phyloP scores from a whole-genome alignment of 2,329 filamentous ascomycete genomes.

The Diaporthe sp. region DNA sequence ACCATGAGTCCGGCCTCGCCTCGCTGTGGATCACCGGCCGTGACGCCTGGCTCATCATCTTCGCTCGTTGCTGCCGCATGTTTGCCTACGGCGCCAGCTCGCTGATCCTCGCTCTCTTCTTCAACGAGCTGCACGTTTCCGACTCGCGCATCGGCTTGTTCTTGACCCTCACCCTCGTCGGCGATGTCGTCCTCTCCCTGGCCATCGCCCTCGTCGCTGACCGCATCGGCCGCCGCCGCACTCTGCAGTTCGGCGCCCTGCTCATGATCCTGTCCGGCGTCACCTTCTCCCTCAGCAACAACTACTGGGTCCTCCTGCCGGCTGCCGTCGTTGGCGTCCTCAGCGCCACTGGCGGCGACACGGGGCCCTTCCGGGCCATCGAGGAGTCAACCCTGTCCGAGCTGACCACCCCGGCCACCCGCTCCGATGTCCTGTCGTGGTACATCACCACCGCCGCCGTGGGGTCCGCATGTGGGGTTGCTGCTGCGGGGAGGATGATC shows the following conservation, averaged over 20 bases:
- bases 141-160: conserved; percentile 74
- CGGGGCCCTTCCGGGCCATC: conserved; percentile 76
- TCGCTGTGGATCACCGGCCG: conserved; percentile 61
- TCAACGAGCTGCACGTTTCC: conserved; percentile 67
- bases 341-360: conserved; percentile 74
- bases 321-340: conserved; percentile 74
- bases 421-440: conserved; percentile 77
- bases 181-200: conserved; percentile 72
- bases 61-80: conserved; percentile 67
- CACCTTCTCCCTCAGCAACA: conserved; percentile 67
- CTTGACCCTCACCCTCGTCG: conserved; percentile 74
- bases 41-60: conserved; percentile 68
- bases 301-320: conserved; percentile 71
- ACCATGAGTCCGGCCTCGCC: conserved; percentile 63
- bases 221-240: conserved; percentile 67
- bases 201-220: conserved; percentile 72
- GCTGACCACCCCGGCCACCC: conserved; percentile 66
- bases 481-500: conserved; percentile 65
- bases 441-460: conserved; percentile 72
- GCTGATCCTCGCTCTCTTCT: conserved; percentile 73
- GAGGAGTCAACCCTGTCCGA: conserved; percentile 76
- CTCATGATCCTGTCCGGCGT: conserved; percentile 71
- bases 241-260: conserved; percentile 65
- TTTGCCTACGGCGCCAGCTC: conserved; percentile 75
- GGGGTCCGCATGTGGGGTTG: conserved; percentile 68